Evolutionary conservation across 257 asterid genomes (phyloP).

Genomic region (Avicennia marina): DNA sequence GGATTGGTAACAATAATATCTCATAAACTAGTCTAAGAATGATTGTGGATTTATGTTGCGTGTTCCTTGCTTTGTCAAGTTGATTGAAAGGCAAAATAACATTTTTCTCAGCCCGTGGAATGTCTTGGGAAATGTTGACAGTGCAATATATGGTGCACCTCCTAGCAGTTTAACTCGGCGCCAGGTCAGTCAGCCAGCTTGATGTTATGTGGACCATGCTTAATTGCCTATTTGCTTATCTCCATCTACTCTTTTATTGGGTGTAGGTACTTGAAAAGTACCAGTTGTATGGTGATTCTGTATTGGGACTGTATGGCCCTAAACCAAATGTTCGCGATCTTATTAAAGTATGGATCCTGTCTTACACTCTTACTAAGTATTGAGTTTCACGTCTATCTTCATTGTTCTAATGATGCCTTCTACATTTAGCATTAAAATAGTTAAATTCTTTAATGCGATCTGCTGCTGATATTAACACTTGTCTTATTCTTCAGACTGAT

Average conservation of each 20-base stretch:
- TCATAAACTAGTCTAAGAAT: too few species aligned
- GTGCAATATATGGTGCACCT: constrained; percentile 75
- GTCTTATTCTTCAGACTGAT: too few species aligned
- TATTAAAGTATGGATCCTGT: constrained; percentile 45
- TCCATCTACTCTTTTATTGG: constrained; percentile 3
- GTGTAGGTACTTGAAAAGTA: constrained; percentile 80
- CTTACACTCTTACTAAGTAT: background rate
- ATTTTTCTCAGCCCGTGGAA: constrained; percentile 81
- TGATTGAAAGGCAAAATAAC: constrained; percentile 16
- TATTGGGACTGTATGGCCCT: constrained; percentile 50
- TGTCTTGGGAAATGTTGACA: constrained; percentile 75
- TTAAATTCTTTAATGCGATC: too few species aligned
- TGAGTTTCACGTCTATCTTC: too few species aligned
- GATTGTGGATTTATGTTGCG: too few species aligned
- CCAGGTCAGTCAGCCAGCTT: constrained; percentile 49
- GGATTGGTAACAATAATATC: too few species aligned
- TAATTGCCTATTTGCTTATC: constrained; percentile 3
- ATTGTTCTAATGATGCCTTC: too few species aligned
- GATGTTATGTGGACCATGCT: background rate
- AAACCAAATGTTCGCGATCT: constrained; percentile 70
- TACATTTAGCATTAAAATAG: too few species aligned
- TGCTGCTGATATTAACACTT: too few species aligned
- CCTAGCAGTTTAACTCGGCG: constrained; percentile 59
- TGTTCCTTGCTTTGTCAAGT: background rate
- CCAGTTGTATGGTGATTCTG: constrained; percentile 72